Conservation (phyloP, 1,284 basidiomycete species). For the Ceratobasidium sp. region DNA sequence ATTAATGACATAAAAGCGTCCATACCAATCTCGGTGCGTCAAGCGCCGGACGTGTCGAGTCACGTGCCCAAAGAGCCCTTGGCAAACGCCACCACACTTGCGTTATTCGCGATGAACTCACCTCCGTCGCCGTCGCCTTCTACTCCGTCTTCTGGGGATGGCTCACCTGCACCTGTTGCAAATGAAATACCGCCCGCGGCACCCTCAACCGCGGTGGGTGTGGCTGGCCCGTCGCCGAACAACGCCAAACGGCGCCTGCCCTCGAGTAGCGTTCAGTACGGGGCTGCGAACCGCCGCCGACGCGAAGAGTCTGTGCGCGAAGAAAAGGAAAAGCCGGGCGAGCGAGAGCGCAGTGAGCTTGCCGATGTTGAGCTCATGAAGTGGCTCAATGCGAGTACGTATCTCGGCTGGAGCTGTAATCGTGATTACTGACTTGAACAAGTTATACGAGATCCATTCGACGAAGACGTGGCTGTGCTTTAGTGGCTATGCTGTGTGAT, state of each 20-base stretch:
- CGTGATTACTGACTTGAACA: background rate
- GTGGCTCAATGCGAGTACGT: constrained; percentile 35
- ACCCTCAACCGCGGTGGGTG: background rate
- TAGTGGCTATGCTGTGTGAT: constrained; percentile 21
- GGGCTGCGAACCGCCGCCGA: constrained; percentile 27
- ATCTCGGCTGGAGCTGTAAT: background rate
- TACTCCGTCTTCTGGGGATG: constrained; percentile 33
- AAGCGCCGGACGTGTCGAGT: background rate
- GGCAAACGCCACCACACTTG: background rate
- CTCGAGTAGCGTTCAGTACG: constrained; percentile 21
- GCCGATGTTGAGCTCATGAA: constrained; percentile 39
- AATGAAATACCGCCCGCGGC: background rate
- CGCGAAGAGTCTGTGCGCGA: constrained; percentile 27
- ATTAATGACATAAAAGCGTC: constrained; percentile 5
- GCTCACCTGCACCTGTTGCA: constrained; percentile 5
- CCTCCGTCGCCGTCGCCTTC: constrained; percentile 35
- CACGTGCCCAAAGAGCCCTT: constrained; percentile 24
- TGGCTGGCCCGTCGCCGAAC: constrained; percentile 19
- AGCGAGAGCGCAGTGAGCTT: constrained; percentile 22
- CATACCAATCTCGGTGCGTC: no score
- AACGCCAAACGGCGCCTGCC: constrained; percentile 26
- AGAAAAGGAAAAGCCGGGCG: constrained; percentile 14
- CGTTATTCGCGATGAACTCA: constrained; percentile 18
- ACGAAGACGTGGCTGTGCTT: constrained; percentile 28
- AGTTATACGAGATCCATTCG: constrained; percentile 36